A percentile compares a stretch with the other conserved stretches of the same genome.
These are phyloP conservation scores for Paulownia fortunei DNA, from an alignment of 257 asterid genomes.

Conservation along the genomic window DNA sequence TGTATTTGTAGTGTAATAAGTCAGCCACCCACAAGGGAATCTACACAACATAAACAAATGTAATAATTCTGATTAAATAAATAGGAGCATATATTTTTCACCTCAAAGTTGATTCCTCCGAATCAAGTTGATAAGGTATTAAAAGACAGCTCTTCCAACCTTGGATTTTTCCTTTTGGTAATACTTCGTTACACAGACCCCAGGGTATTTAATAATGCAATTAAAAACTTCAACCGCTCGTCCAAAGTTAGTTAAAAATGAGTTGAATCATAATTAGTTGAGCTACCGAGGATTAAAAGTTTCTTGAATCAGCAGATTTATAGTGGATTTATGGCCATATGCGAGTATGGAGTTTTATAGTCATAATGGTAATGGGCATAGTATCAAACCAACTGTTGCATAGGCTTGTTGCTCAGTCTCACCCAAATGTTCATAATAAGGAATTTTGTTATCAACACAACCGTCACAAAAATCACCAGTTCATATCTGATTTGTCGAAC, in stretches of 20 bases:
- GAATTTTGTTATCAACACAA: too few species aligned
- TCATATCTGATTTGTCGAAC: neutral
- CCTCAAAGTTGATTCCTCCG: neutral
- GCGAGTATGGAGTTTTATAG: too few species aligned
- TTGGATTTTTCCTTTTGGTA: neutral
- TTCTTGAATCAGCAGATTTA: too few species aligned
- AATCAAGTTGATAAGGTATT: neutral
- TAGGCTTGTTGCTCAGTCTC: too few species aligned
- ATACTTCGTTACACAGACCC: neutral
- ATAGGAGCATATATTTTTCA: neutral
- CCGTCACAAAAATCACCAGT: neutral
- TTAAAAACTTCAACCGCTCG: too few species aligned
- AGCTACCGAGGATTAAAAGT: neutral
- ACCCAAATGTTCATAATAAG: too few species aligned
- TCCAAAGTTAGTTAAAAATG: too few species aligned
- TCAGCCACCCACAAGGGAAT: neutral
- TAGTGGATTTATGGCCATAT: too few species aligned
- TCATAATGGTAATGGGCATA: too few species aligned
- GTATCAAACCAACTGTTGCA: too few species aligned
- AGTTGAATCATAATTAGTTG: neutral
- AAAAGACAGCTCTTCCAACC: neutral
- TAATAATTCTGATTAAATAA: neutral
- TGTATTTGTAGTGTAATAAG: neutral
- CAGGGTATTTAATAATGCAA: neutral
- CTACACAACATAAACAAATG: neutral